phyloP scores from a whole-genome alignment of 345 rosid genomes.

The Ceriops decandra region DNA sequence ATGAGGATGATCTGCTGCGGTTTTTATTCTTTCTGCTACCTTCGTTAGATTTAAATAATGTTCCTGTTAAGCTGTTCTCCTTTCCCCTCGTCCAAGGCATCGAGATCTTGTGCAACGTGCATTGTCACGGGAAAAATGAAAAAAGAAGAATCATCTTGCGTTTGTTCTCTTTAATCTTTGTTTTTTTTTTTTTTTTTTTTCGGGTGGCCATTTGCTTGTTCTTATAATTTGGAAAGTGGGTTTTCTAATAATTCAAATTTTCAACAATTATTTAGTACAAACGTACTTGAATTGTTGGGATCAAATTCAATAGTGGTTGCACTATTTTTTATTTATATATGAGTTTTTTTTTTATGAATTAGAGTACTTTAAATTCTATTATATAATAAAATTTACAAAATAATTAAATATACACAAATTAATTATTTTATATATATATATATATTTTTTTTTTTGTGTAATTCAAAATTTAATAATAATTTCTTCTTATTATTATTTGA shows the following conservation, averaged over 20 bases:
- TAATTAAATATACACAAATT: background rate
- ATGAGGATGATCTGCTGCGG: background rate
- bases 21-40: background rate
- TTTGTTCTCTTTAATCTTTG: background rate
- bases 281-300: no score
- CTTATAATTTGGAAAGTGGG: background rate
- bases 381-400: background rate
- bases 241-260: background rate
- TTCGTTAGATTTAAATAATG: background rate
- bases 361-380: no score
- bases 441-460: no score
- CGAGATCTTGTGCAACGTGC: background rate
- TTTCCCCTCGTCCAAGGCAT: no score
- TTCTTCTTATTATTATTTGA: no score
- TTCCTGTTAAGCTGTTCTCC: background rate
- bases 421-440: no score
- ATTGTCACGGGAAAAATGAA: background rate
- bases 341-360: no score
- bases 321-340: no score
- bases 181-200: background rate
- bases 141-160: background rate
- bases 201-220: background rate
- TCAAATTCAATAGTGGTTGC: no score
- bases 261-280: background rate
- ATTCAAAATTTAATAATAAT: no score